Evolutionary conservation across 345 rosid species (phyloP).

Genomic region (Gossypium thurberi): DNA sequence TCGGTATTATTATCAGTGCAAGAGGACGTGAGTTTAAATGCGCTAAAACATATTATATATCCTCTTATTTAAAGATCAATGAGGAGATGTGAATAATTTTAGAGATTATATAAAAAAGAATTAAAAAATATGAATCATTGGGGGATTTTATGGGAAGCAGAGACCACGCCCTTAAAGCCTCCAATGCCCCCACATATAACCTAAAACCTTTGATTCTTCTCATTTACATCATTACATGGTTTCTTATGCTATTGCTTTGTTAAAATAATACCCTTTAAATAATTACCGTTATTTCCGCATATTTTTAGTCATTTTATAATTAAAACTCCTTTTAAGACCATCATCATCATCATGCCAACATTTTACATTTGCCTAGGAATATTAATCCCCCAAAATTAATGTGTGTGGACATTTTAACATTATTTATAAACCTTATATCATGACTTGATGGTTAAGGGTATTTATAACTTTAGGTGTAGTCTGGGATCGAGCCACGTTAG

Average conservation of each 20-base stretch:
- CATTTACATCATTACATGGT: background rate
- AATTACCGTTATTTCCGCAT: conserved; percentile 1
- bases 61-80: no score
- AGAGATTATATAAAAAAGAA: no score
- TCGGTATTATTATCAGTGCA: fast-evolving
- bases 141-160: conserved; percentile 31
- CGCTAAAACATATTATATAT: fast-evolving
- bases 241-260: background rate
- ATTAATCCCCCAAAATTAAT: background rate
- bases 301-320: background rate
- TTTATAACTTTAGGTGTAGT: no score
- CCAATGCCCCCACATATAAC: conserved; percentile 10
- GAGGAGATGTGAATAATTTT: no score
- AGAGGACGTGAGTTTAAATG: fast-evolving
- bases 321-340: background rate
- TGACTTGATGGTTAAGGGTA: no score
- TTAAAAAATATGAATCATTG: conserved; percentile 1
- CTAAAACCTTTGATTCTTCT: background rate
- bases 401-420: background rate
- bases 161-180: conserved; percentile 36
- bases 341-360: no score
- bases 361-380: conserved; percentile 10
- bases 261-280: background rate
- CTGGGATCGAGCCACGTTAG: fast-evolving
- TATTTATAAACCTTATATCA: fast-evolving